Evolutionary conservation across 768 basidiomycete species (phyloP), one percentile per base, ranked within the genome.

Genomic region (Cystofilobasidium ferigula): DNA sequence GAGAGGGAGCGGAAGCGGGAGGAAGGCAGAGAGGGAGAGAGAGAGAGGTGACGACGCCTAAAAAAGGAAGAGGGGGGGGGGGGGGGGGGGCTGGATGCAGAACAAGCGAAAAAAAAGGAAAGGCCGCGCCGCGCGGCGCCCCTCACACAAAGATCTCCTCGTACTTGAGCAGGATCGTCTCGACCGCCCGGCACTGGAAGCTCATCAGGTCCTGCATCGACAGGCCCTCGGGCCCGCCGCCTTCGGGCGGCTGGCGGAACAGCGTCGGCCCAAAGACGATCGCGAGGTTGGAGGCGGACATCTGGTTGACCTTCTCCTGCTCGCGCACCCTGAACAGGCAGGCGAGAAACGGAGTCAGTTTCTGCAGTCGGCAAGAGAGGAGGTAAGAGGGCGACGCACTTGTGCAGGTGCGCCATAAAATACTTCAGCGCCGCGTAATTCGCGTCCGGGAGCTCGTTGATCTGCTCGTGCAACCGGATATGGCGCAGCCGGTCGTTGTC

Each of bases 181-280:
- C 67, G 35, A 68, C 67, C 20, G 67, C 67, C 16, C 57, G 48
- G 54, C 67, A 68, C 34, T 68, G 61, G 57, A 62, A 63, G 57
- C 67, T 68, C 67, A 68, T 68, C 6, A 47, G 28, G 61, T 68
- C 67, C 18, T 56, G 56, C 61, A 62, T 59, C 47, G 61, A 48
- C 65, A 67, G 35, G 22, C 64, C 64, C 30, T 61, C 60, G 22
- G 48, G 48, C 12, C 62, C 43, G 35, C 62, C 62, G 16, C 62
- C 48, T 34, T 61, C 60, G 28, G 78, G 77, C 4, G 84, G 82
- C 47, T 82, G 79, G n/a, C 91, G 86, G 71, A 97, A 87, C 26
- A 99, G 78, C 6, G 94, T 98, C n/a, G 93, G 95, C 4, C 95
- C 95, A 76, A 99, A 98, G 24, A 99, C 90, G 72, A 98, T 95